These are phyloP conservation scores for Pezicula rhizophila DNA, from an alignment of 2,329 filamentous ascomycete species.

Conservation along the genomic window DNA sequence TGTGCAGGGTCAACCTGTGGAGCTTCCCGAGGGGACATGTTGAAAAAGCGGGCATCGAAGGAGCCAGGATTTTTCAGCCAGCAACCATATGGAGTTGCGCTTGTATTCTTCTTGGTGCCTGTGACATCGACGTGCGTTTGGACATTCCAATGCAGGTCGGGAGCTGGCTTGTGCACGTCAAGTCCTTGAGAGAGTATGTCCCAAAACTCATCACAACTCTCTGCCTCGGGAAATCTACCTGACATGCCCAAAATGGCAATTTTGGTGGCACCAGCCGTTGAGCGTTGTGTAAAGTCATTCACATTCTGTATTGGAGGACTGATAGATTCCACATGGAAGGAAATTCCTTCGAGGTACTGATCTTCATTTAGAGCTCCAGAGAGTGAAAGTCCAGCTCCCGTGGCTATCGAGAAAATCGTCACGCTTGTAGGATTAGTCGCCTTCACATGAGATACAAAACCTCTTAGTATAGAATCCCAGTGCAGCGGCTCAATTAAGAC, in stretches of 20 bases:
- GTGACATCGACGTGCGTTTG: slow-evolving; percentile 64
- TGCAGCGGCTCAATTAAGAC: too few relatives aligned
- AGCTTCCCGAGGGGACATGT: slow-evolving; percentile 75
- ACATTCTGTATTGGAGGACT: not conserved
- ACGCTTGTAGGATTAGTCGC: too few relatives aligned
- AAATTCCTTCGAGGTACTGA: not conserved
- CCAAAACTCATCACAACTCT: slow-evolving; percentile 65
- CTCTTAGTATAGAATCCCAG: too few relatives aligned
- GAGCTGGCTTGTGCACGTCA: slow-evolving; percentile 57
- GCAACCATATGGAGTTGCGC: slow-evolving; percentile 67
- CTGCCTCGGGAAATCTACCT: slow-evolving; percentile 67
- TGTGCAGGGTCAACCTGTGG: slow-evolving; percentile 75
- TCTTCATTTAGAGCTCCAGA: too few relatives aligned
- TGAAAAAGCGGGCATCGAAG: slow-evolving; percentile 76
- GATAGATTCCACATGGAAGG: not conserved
- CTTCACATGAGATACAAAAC: too few relatives aligned
- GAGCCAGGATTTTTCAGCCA: slow-evolving; percentile 62
- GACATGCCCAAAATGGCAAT: slow-evolving; percentile 80
- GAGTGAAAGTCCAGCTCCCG: too few relatives aligned
- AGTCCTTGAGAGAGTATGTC: slow-evolving; percentile 67
- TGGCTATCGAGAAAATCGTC: too few relatives aligned
- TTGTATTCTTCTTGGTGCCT: slow-evolving; percentile 68
- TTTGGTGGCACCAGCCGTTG: slow-evolving; percentile 39
- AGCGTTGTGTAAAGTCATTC: not conserved
- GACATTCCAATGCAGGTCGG: slow-evolving; percentile 63